Evolutionary conservation across 495 filamentous ascomycete species (phyloP), one percentile per base, ranked within the genome.

Genomic region (Aspergillus egyptiacus): DNA sequence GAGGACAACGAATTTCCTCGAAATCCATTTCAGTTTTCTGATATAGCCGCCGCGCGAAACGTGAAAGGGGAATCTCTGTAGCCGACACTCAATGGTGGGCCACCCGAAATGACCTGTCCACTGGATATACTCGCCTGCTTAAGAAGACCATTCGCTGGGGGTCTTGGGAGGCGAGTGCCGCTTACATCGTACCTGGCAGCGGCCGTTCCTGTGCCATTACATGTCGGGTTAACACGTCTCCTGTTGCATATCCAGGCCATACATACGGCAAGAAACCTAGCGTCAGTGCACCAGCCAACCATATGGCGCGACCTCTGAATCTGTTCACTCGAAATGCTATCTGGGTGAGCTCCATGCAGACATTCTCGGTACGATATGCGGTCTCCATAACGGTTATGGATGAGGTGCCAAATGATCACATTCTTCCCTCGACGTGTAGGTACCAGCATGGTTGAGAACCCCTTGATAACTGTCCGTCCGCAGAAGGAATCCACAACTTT

Each of bases 1-100:
- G 6, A 70, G 40, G 9, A 66, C 51, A 3, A 70, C 48, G 40
- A 46, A 54, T 32, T 57, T 60, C 9, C 53, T 46, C 1, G 35
- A 39, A 15, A 70, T 58, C 54, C 57, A 64, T 25, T 49, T 30
- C 0, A 64, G 43, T 20, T 48, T 63, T 11, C 10, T 7, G 2
- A 51, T 38, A 18, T 51, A 51, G 20, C 33, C 40, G 11, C 5
- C 18, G 1, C 49, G 49, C 5, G 25, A n/a, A 1, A 45, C 11
- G 6, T 39, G 40, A 22, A 15, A 9, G 49, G 49, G 5, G 25
- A 28, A 37, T 54, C 51, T 17, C 49, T 54, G 31, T 48, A 30
- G 15, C 51, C 51, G n/a, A 36, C 11, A 11, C 2, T 45, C 5
- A 45, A 27, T 0, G 37, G 37, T 7, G 8, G 13, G 8, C 51